These are phyloP conservation scores for Hyparrhenia diplandra DNA, from an alignment of 176 grass and related monocot genomes.

Conservation along the genomic window DNA sequence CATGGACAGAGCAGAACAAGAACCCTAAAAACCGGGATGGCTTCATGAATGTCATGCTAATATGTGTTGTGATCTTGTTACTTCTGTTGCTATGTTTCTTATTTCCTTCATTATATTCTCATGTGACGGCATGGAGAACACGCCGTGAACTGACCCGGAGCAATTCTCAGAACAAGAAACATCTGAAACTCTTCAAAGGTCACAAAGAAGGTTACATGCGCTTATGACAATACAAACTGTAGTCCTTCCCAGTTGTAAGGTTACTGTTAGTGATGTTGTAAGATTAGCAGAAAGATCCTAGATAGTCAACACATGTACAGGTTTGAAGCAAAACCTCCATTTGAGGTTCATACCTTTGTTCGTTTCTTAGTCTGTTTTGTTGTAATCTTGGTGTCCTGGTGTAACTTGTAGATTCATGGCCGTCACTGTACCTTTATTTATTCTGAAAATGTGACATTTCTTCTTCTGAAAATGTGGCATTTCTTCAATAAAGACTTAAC, in stretches of 20 bases:
- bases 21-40: conserved; percentile 60
- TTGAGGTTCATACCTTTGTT: conserved; percentile 1
- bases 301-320: conserved; percentile 36
- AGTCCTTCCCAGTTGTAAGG: neutral
- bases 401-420: neutral
- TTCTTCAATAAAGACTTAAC: neutral
- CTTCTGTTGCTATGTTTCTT: conserved; percentile 69
- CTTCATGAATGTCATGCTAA: conserved; percentile 84
- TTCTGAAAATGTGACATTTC: conserved; percentile 18
- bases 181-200: conserved; percentile 47
- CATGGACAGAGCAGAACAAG: conserved; percentile 74
- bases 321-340: neutral
- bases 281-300: neutral
- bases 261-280: neutral
- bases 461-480: too few relatives aligned
- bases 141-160: conserved; percentile 44
- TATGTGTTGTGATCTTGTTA: conserved; percentile 56
- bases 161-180: conserved; percentile 60
- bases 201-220: conserved; percentile 61
- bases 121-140: conserved; percentile 56
- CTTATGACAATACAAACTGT: conserved; percentile 29
- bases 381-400: neutral
- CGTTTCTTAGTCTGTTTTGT: conserved; percentile 18
- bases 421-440: neutral
- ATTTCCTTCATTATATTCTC: conserved; percentile 76